Base-by-base conservation (phyloP, 1,284 basidiomycete species). In the Naganishia cerealis region DNA sequence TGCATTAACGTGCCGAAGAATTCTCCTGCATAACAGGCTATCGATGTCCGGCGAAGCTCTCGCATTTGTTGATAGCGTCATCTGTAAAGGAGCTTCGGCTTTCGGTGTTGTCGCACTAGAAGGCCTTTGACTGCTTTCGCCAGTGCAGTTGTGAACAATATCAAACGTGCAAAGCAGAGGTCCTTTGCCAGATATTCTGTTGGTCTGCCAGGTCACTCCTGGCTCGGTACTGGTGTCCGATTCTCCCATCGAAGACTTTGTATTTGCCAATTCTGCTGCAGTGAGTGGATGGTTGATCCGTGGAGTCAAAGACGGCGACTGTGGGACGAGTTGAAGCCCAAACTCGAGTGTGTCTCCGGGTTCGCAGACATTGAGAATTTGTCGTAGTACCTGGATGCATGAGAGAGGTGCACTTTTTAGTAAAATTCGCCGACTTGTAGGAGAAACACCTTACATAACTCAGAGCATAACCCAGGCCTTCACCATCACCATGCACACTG, bases 321-420 rank as follows among this genome's bases (percentile, higher is more conserved):
- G 79, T 2, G 81, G 77, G 2, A 84, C 82, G 63, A 92, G 83
- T 72, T 87, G 86, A n/a, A 96, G 85, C 5, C 93, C 92, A 57
- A 96, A 81, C 75, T 95, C 92, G 61, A 97, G 85, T n/a, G 89
- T 88, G 75, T 94, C 92, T 5, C 90, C 90, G 54, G 79, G 81
- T 57, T 81, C 81, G 4, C 90, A 83, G 38, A 87, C 87, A 40
- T 83, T 82, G 39, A 96, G 81, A 52, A 95, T 84, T 83, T 94
- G 93, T 24, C 92, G 89, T 54, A 94, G 79, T 67, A 94, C 85
- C 92, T 96, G 75, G 13, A 66, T 70, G 62, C 66, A 48, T 57
- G 67, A 75, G 57, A 33, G 62, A 63, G 74, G 72, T 72, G 70
- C 58, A 46, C 40, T 67, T 54, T 67, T 50, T 65, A 48, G 57